A percentile compares a stretch with the other conserved stretches of the same genome.
Conservation (phyloP, 1,284 basidiomycete genomes). For the Moesziomyces sp. region DNA sequence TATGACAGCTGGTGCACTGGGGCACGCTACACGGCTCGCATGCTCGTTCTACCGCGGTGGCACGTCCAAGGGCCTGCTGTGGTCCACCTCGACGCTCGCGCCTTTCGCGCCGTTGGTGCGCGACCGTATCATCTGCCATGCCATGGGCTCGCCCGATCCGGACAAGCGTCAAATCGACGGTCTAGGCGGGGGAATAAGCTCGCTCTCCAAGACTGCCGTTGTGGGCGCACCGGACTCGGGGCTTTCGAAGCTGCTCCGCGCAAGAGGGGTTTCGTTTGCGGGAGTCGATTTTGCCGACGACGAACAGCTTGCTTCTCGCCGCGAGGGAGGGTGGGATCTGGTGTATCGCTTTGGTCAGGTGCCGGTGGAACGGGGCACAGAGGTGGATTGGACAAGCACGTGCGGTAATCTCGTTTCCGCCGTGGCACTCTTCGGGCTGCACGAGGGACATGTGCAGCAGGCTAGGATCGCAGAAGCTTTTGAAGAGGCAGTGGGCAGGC, state of each 20-base stretch:
- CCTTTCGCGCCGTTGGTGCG: slow-evolving; percentile 63
- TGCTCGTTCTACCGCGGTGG: slow-evolving; percentile 73
- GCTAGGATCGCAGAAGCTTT: slow-evolving; percentile 18
- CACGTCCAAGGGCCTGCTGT: slow-evolving; percentile 81
- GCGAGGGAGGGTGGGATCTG: slow-evolving; percentile 51
- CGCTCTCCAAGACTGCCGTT: slow-evolving; percentile 82
- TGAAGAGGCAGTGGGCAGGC: background rate
- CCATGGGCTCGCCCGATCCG: slow-evolving; percentile 82
- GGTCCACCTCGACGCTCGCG: slow-evolving; percentile 72
- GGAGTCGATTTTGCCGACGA: slow-evolving; percentile 52
- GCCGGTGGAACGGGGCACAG: slow-evolving; percentile 38
- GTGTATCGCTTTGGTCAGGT: slow-evolving; percentile 67
- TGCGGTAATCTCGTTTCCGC: slow-evolving; percentile 66
- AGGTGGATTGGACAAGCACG: slow-evolving; percentile 63
- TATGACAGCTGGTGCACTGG: slow-evolving; percentile 4
- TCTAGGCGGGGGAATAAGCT: slow-evolving; percentile 79
- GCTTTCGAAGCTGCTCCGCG: slow-evolving; percentile 3
- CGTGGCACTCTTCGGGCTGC: slow-evolving; percentile 54
- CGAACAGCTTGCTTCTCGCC: slow-evolving; percentile 13
- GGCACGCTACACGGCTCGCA: slow-evolving; percentile 7
- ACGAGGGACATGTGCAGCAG: slow-evolving; percentile 30
- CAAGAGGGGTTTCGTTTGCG: background rate
- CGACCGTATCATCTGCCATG: slow-evolving; percentile 74
- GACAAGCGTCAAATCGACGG: slow-evolving; percentile 81
- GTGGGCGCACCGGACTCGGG: slow-evolving; percentile 68